Evolutionary conservation across 75 land plant species (phyloP), one percentile per base, ranked within the genome.

Genomic region (Picea sitchensis): DNA sequence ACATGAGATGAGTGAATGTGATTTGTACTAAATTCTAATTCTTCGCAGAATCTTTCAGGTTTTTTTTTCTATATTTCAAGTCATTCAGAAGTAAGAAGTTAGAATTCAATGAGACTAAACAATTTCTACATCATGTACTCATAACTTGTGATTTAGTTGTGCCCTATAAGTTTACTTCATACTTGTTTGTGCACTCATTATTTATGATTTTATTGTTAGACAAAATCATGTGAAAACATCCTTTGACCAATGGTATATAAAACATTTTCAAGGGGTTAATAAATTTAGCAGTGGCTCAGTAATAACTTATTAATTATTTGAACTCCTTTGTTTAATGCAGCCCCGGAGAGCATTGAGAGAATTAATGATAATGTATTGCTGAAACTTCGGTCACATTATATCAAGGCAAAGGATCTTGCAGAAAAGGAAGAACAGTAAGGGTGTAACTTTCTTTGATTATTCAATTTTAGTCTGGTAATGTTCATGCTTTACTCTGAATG

Each of bases 401-500:
- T 34, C 5, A 65, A 65, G 38, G 69, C 69, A 65, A 65, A 34
- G 17, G 69, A 65, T 31, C 69, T 65, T 65, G 69, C 69, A 15
- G 69, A 65, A 65, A 65, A 3, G 14, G 69, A 65, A 65, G 69
- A 65, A 65, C 31, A 4, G 69, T 65, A 65, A 65, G 69, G 9
- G 20, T 36, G 34, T 34, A 65, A 65, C 38, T 65, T 65, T 14
- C 31, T 34, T 65, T 65, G 69, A 65, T 34, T 15, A 32, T 15
- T 65, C 18, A 65, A 18, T 65, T 34, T 32, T 14, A 3, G 14
- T 65, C 38, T 32, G 4, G 38, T 18, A 34, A 65, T 32, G 17
- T 14, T 65, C 38, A 61, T 61, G 21, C 51, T 61, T 61, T 61
- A 61, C 4, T 5, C 23, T 20, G 62, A 4, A 20, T n/a, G 18